Conservation (phyloP, 768 basidiomycete genomes). For the Tylopilus subfusipes region DNA sequence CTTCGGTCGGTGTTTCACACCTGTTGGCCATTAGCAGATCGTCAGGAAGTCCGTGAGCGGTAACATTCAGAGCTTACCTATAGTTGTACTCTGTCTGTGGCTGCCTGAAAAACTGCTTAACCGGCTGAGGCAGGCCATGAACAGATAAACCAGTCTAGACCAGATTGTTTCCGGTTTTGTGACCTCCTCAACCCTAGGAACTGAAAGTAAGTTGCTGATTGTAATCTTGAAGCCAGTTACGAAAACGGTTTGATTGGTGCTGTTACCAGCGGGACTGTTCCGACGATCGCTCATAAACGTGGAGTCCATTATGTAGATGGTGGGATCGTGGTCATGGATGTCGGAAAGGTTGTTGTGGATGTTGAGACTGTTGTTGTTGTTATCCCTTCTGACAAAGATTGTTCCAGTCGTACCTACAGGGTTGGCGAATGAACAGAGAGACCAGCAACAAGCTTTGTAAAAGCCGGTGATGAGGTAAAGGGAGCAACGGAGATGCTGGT, state of each 20-base stretch:
- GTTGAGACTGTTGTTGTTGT: not conserved
- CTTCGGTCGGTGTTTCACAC: not conserved
- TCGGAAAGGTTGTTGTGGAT: not conserved
- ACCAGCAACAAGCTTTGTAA: not conserved
- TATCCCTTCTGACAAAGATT: not conserved
- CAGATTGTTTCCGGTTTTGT: not conserved
- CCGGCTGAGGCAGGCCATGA: not conserved
- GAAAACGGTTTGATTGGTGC: constrained; percentile 1
- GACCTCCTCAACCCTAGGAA: not conserved
- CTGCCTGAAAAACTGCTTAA: not conserved
- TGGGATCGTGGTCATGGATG: too few relatives aligned
- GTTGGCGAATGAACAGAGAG: not conserved
- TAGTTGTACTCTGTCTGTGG: not conserved
- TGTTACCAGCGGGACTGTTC: not conserved
- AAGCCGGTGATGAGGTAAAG: constrained; percentile 4
- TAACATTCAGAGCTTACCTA: not conserved
- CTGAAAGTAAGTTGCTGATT: not conserved
- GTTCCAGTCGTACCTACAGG: not conserved
- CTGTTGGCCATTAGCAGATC: not conserved
- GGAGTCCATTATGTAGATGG: too few relatives aligned
- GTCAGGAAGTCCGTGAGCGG: not conserved
- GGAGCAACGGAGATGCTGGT: not conserved
- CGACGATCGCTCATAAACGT: not conserved
- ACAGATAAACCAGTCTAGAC: not conserved
- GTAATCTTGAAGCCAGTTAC: not conserved